Evolutionary conservation across 2,329 filamentous ascomycete species (phyloP), one percentile per base, ranked within the genome.

Genomic region (Chaetothyriales sp.): DNA sequence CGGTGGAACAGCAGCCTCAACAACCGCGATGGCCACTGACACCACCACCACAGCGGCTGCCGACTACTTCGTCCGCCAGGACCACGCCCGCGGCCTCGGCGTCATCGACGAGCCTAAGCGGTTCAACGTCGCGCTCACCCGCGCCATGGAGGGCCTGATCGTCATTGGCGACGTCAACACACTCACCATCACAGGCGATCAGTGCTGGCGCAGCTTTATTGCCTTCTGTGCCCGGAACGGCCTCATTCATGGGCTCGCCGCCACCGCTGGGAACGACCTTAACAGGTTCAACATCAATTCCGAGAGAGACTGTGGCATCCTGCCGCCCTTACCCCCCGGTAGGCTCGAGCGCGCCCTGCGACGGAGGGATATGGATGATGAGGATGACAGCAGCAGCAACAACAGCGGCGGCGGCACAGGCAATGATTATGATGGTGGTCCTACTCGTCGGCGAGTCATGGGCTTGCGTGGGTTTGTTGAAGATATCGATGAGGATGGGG

Each of bases 121-220:
- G 26, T 57, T 72, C 51, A 71, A 71, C 51, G 67, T 71, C 22
- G 68, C 65, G 4, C 57, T 71, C 53, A 71, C 66, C 7, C 59
- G 67, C 44, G 68, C 65, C 50, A 68, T 60, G 53, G 53, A 57
- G 28, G 68, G 63, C 2, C 51, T 69, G 10, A 61, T 69, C 32
- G 57, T 69, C 7, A 56, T 68, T 12, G 65, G 62, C 2, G 61
- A 59, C 48, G 36, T 51, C 28, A 56, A 42, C n/a, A 67, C 65
- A 1, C 51, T 69, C 53, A 59, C 59, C 9, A 15, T 39, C 32
- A 39, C 32, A 4, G 32, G 32, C 32, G 32, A 39, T 15, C 10
- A 15, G 15, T 39, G 32, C 32, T 39, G 32, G 32, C 32, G 32
- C 15, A 15, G 10, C 12, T 39, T 39, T 39, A 15, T 39, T 39